Conservation (phyloP, 2,329 filamentous ascomycete species). For the Aphanocladium album region DNA sequence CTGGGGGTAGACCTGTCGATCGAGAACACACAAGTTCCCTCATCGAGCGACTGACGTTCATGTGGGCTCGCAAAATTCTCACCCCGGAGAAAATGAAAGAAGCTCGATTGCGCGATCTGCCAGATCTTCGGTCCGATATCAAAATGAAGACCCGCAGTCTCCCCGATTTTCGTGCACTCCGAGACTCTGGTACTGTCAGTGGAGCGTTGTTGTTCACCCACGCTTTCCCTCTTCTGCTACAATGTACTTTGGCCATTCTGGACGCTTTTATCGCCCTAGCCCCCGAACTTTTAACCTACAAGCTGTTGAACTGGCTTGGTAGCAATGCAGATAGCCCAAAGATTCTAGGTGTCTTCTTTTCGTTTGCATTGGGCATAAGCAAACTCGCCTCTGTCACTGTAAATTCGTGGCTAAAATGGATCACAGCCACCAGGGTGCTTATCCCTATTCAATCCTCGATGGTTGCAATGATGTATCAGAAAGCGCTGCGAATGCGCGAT, state of each 20-base stretch:
- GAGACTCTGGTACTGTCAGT: background rate
- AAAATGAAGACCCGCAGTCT: background rate
- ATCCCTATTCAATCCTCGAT: background rate
- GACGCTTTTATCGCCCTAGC: background rate
- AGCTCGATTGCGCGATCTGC: too few species aligned
- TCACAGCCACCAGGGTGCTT: background rate
- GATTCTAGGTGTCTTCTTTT: background rate
- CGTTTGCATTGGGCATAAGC: background rate
- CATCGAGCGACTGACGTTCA: too few species aligned
- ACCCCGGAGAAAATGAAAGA: too few species aligned
- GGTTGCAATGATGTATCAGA: background rate
- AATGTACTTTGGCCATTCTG: background rate
- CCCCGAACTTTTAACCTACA: background rate
- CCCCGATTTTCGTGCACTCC: background rate
- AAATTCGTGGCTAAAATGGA: background rate
- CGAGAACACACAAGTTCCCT: too few species aligned
- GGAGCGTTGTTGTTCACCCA: background rate
- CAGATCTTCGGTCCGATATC: background rate
- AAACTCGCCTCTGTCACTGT: background rate
- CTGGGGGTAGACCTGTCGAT: too few species aligned
- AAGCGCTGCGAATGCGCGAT: background rate
- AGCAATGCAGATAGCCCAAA: background rate
- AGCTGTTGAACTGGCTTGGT: background rate
- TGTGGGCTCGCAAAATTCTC: too few species aligned
- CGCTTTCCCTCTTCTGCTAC: background rate